Evolutionary conservation across 2,329 filamentous ascomycete species (phyloP).

Genomic region (Cryphonectria japonica): DNA sequence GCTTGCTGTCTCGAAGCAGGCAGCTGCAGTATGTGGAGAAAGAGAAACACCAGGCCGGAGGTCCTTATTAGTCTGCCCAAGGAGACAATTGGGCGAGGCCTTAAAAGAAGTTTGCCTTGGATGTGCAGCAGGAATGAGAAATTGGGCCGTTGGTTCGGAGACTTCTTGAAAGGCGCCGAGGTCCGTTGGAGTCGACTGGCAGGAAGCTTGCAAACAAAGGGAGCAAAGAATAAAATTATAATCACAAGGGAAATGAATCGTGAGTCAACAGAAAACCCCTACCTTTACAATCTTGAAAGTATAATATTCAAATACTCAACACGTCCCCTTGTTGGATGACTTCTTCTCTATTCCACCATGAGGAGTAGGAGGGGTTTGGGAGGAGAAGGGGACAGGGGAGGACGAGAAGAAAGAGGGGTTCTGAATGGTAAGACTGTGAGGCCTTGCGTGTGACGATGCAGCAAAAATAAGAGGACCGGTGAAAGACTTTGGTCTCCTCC

Average conservation of each 20-base stretch:
- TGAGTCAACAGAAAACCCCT: neutral
- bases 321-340: neutral
- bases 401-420: neutral
- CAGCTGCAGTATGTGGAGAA: neutral
- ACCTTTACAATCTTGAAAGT: neutral
- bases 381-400: neutral
- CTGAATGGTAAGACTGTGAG: neutral
- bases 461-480: neutral
- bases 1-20: neutral
- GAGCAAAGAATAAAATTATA: neutral
- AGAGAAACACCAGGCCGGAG: neutral
- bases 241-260: neutral
- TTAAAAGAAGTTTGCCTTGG: neutral
- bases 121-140: neutral
- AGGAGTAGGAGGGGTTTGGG: neutral
- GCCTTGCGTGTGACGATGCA: neutral
- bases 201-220: neutral
- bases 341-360: slow-evolving; percentile 3
- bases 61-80: neutral
- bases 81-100: neutral
- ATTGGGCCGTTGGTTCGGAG: slow-evolving; percentile 1
- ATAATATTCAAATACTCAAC: neutral
- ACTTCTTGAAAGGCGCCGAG: slow-evolving; percentile 16
- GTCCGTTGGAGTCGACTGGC: neutral
- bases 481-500: slow-evolving; percentile 7